These are phyloP conservation scores for Aureobasidium melanogenum DNA, from an alignment of 2,329 filamentous ascomycete species.

Conservation along the genomic window DNA sequence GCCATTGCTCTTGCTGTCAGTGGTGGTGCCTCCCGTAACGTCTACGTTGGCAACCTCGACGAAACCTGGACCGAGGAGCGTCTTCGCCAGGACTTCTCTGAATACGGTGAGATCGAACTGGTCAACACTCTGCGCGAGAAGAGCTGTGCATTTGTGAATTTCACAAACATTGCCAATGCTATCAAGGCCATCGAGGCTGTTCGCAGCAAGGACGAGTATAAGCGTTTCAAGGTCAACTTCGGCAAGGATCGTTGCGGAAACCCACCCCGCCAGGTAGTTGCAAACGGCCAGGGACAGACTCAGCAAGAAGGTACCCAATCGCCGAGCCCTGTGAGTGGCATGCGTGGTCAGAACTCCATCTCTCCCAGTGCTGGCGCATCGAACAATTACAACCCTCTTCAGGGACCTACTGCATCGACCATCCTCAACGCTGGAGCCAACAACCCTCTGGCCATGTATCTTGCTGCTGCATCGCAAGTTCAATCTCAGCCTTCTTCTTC, in stretches of 20 bases:
- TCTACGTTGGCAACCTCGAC: constrained; percentile 95
- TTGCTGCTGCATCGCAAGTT: constrained; percentile 53
- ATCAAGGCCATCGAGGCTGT: constrained; percentile 99
- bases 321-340: constrained; percentile 49
- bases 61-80: constrained; percentile 97
- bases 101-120: constrained; percentile 95
- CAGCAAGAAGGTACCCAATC: constrained; percentile 52
- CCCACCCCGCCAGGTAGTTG: constrained; percentile 71
- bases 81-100: constrained; percentile 89
- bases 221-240: constrained; percentile 98
- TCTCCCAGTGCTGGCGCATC: constrained; percentile 50
- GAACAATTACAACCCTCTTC: constrained; percentile 50
- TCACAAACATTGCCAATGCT: constrained; percentile 98
- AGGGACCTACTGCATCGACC: constrained; percentile 58
- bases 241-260: constrained; percentile 98
- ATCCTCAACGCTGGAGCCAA: constrained; percentile 70
- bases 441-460: constrained; percentile 89
- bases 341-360: constrained; percentile 49
- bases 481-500: constrained; percentile 43
- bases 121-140: constrained; percentile 96
- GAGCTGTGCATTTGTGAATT: constrained; percentile 99
- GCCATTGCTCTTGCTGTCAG: constrained; percentile 94
- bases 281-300: constrained; percentile 52
- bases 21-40: constrained; percentile 93
- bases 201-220: constrained; percentile 90